A percentile compares a stretch with the other conserved stretches of the same genome.
phyloP scores from a whole-genome alignment of 2,329 filamentous ascomycete genomes.

The Aspergillus versicolor region DNA sequence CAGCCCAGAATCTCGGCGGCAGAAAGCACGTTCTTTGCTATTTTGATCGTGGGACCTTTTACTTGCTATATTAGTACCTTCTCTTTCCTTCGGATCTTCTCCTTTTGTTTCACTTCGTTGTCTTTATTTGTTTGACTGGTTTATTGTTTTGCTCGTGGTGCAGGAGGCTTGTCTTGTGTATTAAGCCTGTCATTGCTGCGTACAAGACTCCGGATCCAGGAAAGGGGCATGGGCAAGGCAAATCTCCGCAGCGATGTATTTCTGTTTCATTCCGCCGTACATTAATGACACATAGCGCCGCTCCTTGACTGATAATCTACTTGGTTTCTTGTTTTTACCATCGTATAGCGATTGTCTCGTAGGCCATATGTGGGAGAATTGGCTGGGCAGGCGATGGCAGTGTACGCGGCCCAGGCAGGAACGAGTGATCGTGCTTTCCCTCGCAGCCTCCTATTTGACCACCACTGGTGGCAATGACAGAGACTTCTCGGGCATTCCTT shows the following conservation, averaged over 20 bases:
- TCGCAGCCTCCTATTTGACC: no score
- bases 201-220: constrained; percentile 5
- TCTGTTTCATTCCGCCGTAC: constrained; percentile 15
- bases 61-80: neutral
- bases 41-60: constrained; percentile 28
- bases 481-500: no score
- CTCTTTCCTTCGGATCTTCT: neutral
- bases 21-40: constrained; percentile 44
- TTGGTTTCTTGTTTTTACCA: neutral
- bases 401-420: no score
- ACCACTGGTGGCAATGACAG: no score
- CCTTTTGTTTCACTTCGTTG: neutral
- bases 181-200: constrained; percentile 8
- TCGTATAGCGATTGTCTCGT: neutral
- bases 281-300: constrained; percentile 27
- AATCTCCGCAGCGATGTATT: constrained; percentile 10
- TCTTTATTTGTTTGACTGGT: constrained; percentile 5
- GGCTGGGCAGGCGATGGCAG: no score
- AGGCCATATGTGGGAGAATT: no score
- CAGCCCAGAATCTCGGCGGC: constrained; percentile 35
- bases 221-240: constrained; percentile 3
- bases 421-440: no score
- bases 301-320: constrained; percentile 19
- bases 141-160: constrained; percentile 10
- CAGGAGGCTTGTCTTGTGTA: constrained; percentile 11